Percentiles rank a stretch among this genome's conserved stretches.
phyloP scores from a whole-genome alignment of 1,284 basidiomycete species.

The Malassezia sp. region DNA sequence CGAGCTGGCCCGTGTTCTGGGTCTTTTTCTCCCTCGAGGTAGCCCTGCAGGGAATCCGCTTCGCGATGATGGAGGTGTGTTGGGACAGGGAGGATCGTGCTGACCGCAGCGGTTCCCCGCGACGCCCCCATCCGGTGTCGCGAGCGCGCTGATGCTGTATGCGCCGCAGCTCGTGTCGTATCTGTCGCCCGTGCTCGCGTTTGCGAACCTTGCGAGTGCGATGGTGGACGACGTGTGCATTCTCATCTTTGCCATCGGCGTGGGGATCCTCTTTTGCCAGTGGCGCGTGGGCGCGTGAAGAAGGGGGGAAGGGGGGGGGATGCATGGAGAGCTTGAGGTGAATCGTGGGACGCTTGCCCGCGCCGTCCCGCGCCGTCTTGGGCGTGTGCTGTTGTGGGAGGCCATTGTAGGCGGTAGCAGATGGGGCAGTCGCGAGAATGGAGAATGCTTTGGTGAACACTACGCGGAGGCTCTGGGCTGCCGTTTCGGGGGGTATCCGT shows the following conservation, averaged over 20 bases:
- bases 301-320: too few relatives aligned
- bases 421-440: too few relatives aligned
- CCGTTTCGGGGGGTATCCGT: too few relatives aligned
- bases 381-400: too few relatives aligned
- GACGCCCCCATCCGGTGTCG: constrained; percentile 2
- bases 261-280: constrained; percentile 12
- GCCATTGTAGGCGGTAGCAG: too few relatives aligned
- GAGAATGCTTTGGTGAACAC: too few relatives aligned
- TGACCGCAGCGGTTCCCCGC: constrained; percentile 17
- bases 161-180: constrained; percentile 5
- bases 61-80: too few relatives aligned
- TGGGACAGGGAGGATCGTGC: too few relatives aligned
- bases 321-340: too few relatives aligned
- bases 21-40: constrained; percentile 40
- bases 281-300: not conserved
- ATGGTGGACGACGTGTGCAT: constrained; percentile 13
- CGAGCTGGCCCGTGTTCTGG: constrained; percentile 34
- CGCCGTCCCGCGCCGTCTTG: too few relatives aligned
- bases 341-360: too few relatives aligned
- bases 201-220: constrained; percentile 1
- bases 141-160: constrained; percentile 3
- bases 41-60: constrained; percentile 26
- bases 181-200: not conserved
- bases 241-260: constrained; percentile 13
- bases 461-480: too few relatives aligned